A percentile compares a stretch with the other conserved stretches of the same genome.
Evolutionary conservation across 2,329 filamentous ascomycete species (phyloP).

Genomic region (Cercospora zeae-maydis): DNA sequence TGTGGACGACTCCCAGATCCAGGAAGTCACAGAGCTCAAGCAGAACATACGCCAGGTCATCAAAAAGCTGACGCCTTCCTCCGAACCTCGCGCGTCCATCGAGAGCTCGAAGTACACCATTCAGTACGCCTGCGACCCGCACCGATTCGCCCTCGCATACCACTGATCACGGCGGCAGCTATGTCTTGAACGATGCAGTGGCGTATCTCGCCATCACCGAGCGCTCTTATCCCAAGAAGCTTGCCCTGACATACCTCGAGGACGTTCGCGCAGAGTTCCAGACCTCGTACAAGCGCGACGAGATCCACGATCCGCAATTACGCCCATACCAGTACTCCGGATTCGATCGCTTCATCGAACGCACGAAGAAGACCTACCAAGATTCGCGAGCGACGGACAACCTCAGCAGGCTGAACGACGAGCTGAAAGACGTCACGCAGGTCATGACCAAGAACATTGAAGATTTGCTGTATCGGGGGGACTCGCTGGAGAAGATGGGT

Average conservation of each 20-base stretch:
- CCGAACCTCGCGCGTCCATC: slow-evolving; percentile 86
- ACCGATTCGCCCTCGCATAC: background rate
- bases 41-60: slow-evolving; percentile 86
- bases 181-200: slow-evolving; percentile 76
- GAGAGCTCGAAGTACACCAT: slow-evolving; percentile 79
- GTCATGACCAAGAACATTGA: slow-evolving; percentile 99
- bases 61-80: slow-evolving; percentile 80
- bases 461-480: slow-evolving; percentile 89
- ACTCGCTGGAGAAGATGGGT: slow-evolving; percentile 94
- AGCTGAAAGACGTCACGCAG: slow-evolving; percentile 94
- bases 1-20: slow-evolving; percentile 81
- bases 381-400: slow-evolving; percentile 89
- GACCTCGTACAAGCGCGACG: slow-evolving; percentile 70
- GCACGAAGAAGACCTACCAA: slow-evolving; percentile 90
- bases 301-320: slow-evolving; percentile 70
- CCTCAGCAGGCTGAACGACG: slow-evolving; percentile 91
- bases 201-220: slow-evolving; percentile 94
- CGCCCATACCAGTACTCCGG: slow-evolving; percentile 96
- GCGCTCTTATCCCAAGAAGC: slow-evolving; percentile 90
- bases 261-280: slow-evolving; percentile 90
- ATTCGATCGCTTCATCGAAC: slow-evolving; percentile 94
- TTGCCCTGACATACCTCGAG: slow-evolving; percentile 95
- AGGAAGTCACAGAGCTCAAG: slow-evolving; percentile 81
- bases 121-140: slow-evolving; percentile 60
- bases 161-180: slow-evolving; percentile 52